A percentile compares a stretch with the other conserved stretches of the same genome.
These are phyloP conservation scores for Yarrowia bubula DNA, from an alignment of 805 yeast genomes.

Conservation along the genomic window DNA sequence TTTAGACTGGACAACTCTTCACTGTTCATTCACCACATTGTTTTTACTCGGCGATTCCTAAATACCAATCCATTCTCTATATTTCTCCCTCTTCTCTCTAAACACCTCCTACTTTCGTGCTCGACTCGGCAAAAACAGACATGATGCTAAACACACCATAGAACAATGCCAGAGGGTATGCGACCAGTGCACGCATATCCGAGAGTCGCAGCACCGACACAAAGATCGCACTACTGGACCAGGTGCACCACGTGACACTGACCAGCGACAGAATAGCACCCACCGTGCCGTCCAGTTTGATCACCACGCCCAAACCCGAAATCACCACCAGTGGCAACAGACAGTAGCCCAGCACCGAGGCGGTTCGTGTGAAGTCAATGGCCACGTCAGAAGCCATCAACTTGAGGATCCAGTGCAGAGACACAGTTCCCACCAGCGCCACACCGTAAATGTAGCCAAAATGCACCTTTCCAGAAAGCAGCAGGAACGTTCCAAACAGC, in stretches of 20 bases:
- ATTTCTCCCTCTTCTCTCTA: background rate
- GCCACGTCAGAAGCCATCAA: conserved; percentile 62
- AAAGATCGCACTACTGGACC: conserved; percentile 88
- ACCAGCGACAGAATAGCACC: conserved; percentile 70
- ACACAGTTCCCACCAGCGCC: conserved; percentile 83
- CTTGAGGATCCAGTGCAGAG: conserved; percentile 80
- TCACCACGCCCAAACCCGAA: conserved; percentile 65
- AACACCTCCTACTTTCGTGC: background rate
- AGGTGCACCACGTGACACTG: conserved; percentile 86
- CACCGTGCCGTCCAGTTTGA: conserved; percentile 63
- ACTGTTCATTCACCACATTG: no score
- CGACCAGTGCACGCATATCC: conserved; percentile 85
- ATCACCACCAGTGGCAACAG: conserved; percentile 81
- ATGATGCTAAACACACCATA: conserved; percentile 92
- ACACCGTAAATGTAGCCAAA: conserved; percentile 97
- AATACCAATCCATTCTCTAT: conserved; percentile 1
- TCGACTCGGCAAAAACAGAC: conserved; percentile 73
- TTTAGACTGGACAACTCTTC: no score
- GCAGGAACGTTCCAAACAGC: conserved; percentile 75
- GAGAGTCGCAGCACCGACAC: conserved; percentile 78
- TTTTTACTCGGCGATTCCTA: no score
- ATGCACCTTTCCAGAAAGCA: conserved; percentile 87
- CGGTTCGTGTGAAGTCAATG: conserved; percentile 61
- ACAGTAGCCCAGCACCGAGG: conserved; percentile 92
- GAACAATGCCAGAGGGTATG: conserved; percentile 88